phyloP scores from a whole-genome alignment of 2,329 filamentous ascomycete genomes.

The Ophiocordyceps australis region DNA sequence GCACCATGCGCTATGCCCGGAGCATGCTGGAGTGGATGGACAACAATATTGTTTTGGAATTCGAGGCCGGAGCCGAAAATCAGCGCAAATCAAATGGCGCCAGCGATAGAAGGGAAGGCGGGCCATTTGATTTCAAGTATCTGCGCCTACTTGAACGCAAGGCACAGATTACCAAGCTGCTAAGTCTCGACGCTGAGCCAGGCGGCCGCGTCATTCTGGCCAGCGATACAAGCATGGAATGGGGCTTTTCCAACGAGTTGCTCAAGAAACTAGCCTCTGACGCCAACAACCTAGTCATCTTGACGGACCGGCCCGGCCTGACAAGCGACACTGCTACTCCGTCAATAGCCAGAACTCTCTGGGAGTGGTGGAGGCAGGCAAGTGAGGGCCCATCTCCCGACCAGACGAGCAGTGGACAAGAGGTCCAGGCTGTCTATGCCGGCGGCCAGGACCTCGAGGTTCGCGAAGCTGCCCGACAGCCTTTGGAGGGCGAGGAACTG shows the following conservation, averaged over 20 bases:
- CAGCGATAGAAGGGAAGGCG: slow-evolving; percentile 34
- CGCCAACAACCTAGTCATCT: slow-evolving; percentile 63
- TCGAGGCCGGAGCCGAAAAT: slow-evolving; percentile 51
- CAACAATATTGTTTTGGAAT: slow-evolving; percentile 80
- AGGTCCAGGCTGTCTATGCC: slow-evolving; percentile 47
- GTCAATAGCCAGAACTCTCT: slow-evolving; percentile 57
- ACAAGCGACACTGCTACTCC: slow-evolving; percentile 19
- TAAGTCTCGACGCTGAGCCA: slow-evolving; percentile 24
- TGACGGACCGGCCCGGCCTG: slow-evolving; percentile 56
- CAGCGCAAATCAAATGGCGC: slow-evolving; percentile 25
- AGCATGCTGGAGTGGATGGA: slow-evolving; percentile 99
- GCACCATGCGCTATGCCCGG: slow-evolving; percentile 75
- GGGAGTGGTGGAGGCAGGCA: slow-evolving; percentile 60
- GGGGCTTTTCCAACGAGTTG: slow-evolving; percentile 81
- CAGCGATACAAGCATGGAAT: slow-evolving; percentile 77
- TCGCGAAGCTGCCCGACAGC: slow-evolving; percentile 39
- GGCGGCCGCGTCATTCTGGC: slow-evolving; percentile 66
- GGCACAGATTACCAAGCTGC: slow-evolving; percentile 58
- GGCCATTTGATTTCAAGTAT: slow-evolving; percentile 82
- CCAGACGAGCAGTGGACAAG: slow-evolving; percentile 31
- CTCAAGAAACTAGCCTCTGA: slow-evolving; percentile 59
- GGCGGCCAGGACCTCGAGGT: slow-evolving; percentile 44
- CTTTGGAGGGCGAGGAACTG: slow-evolving; percentile 60
- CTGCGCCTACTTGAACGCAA: slow-evolving; percentile 68
- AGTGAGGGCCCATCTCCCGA: slow-evolving; percentile 45